Conservation (phyloP, 306 rosid species). For the Quillaja saponaria region DNA sequence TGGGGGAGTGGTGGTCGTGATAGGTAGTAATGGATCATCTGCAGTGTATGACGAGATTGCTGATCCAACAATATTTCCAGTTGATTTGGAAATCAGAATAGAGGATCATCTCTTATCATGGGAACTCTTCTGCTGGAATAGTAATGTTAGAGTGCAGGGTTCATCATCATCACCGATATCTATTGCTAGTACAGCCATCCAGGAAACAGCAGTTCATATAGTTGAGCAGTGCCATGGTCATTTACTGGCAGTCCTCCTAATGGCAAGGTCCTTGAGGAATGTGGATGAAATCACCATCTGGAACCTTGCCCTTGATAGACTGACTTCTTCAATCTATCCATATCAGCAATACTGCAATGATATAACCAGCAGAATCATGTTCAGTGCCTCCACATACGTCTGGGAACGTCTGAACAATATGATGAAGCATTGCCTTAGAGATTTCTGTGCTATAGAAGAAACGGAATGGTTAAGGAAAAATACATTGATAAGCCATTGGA, state of each 20-base stretch:
- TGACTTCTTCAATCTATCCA: no score
- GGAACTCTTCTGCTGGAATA: background rate
- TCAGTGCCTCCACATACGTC: background rate
- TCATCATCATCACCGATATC: no score
- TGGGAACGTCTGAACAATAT: background rate
- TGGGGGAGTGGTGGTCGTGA: background rate
- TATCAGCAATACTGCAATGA: no score
- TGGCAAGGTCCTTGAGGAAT: constrained; percentile 5
- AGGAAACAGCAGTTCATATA: background rate
- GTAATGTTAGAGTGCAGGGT: no score
- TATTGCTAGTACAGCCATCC: no score
- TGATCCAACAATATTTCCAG: no score
- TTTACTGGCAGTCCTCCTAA: background rate
- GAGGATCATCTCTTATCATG: constrained; percentile 5
- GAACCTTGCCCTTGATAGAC: background rate
- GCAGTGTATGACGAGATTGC: no score
- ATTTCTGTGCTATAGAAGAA: no score
- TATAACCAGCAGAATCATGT: background rate
- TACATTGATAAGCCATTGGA: no score
- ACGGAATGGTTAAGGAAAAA: no score
- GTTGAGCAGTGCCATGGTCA: background rate
- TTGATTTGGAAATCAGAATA: background rate
- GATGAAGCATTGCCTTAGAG: background rate
- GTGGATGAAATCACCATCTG: background rate
- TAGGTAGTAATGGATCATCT: no score